Evolutionary conservation across 495 filamentous ascomycete species (phyloP).

Genomic region (Aspergillus panamensis): DNA sequence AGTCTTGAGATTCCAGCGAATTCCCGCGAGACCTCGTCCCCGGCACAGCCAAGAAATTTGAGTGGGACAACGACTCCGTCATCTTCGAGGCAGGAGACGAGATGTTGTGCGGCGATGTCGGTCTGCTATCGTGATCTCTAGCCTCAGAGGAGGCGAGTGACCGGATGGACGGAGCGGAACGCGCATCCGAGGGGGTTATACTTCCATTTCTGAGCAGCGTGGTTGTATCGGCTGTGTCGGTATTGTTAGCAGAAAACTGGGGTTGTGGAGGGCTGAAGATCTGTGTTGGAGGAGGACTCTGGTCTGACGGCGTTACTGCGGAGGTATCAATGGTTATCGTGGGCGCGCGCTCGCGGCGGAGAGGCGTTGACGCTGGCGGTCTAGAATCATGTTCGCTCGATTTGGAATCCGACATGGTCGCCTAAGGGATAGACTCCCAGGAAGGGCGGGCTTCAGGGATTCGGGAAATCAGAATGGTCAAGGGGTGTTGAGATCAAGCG

Average conservation of each 20-base stretch:
- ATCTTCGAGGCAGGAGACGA: slow-evolving; percentile 63
- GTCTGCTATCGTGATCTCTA: slow-evolving; percentile 69
- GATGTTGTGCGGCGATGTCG: slow-evolving; percentile 87
- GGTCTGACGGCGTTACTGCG: slow-evolving; percentile 48
- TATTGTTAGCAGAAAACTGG: slow-evolving; percentile 44
- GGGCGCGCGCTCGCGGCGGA: slow-evolving; percentile 51
- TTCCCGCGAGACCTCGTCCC: slow-evolving; percentile 59
- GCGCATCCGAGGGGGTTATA: slow-evolving; percentile 56
- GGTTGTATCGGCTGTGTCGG: slow-evolving; percentile 38
- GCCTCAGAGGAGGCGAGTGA: slow-evolving; percentile 68
- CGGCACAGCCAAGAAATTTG: slow-evolving; percentile 62
- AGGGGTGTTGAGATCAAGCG: slow-evolving; percentile 21
- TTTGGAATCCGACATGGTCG: slow-evolving; percentile 36
- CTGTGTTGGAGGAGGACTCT: slow-evolving; percentile 25
- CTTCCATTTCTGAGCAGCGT: slow-evolving; percentile 42
- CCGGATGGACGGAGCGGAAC: slow-evolving; percentile 50
- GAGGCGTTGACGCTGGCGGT: slow-evolving; percentile 30
- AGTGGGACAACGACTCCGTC: slow-evolving; percentile 40
- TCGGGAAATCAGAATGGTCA: slow-evolving; percentile 8
- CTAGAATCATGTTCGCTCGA: slow-evolving; percentile 27
- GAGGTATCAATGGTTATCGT: slow-evolving; percentile 77
- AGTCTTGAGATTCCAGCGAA: slow-evolving; percentile 60
- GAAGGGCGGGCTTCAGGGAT: slow-evolving; percentile 20
- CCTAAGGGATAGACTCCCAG: slow-evolving; percentile 12
- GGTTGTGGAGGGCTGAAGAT: slow-evolving; percentile 39